A percentile compares a stretch with the other conserved stretches of the same genome.
Evolutionary conservation across 1,139 yeast species (phyloP).

Genomic region (Debaryomyces psychrophilus): DNA sequence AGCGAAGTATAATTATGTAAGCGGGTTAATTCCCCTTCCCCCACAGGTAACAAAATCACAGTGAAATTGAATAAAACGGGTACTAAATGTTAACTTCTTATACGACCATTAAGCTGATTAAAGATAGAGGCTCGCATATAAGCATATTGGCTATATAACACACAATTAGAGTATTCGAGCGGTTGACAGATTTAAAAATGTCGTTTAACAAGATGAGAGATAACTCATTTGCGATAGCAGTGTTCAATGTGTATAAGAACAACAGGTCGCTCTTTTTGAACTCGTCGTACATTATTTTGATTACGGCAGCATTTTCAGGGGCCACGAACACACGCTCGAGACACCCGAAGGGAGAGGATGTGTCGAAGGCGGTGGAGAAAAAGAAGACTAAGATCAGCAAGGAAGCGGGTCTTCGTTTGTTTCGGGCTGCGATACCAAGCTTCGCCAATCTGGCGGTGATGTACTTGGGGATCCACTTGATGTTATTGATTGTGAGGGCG

Average conservation of each 20-base stretch:
- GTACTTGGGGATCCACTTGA: conserved; percentile 58
- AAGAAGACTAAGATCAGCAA: conserved; percentile 36
- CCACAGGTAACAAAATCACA: conserved; percentile 2
- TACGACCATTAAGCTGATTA: background rate
- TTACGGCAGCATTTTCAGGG: conserved; percentile 51
- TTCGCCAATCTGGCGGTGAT: conserved; percentile 37
- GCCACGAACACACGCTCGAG: conserved; percentile 36
- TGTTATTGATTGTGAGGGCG: conserved; percentile 68
- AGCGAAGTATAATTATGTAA: background rate
- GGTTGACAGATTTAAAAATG: background rate
- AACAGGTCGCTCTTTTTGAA: conserved; percentile 53
- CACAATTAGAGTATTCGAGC: background rate
- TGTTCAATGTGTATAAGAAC: conserved; percentile 44
- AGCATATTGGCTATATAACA: background rate
- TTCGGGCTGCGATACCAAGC: conserved; percentile 45
- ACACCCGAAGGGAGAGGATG: conserved; percentile 15
- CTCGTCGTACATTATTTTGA: conserved; percentile 50
- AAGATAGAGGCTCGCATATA: background rate
- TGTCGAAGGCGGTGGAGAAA: conserved; percentile 17
- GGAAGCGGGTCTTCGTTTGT: conserved; percentile 36
- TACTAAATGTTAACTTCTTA: background rate
- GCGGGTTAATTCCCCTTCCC: conserved; percentile 1
- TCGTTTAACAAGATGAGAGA: background rate
- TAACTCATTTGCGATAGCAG: conserved; percentile 24
- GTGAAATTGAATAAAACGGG: background rate